A percentile compares a stretch with the other conserved stretches of the same genome.
Conservation (phyloP, 345 rosid genomes). For the Orychophragmus violaceus region DNA sequence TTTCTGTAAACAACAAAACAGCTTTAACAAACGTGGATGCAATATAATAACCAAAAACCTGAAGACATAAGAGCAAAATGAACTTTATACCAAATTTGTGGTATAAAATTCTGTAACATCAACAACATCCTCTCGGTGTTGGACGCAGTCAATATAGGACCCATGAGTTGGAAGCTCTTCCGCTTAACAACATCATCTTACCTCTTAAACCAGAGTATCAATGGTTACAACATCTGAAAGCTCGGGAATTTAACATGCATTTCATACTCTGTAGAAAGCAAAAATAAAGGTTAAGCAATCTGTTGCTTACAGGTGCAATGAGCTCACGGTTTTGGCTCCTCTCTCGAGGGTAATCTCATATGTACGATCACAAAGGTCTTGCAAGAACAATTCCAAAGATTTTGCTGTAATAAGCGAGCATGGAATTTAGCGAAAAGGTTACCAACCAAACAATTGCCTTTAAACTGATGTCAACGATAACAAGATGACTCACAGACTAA, state of each 20-base stretch:
- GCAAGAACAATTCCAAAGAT: conserved; percentile 94
- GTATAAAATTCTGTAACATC: conserved; percentile 27
- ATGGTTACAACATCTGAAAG: not conserved
- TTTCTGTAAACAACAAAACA: conserved; percentile 54
- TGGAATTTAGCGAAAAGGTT: conserved; percentile 13
- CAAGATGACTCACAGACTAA: conserved; percentile 73
- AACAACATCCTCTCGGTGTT: conserved; percentile 25
- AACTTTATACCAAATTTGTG: conserved; percentile 25
- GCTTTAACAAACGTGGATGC: conserved; percentile 9
- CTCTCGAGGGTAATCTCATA: conserved; percentile 88
- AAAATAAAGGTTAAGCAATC: not conserved
- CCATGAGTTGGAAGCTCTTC: conserved; percentile 24
- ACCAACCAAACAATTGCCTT: not conserved
- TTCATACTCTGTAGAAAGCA: not conserved
- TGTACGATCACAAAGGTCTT: conserved; percentile 97
- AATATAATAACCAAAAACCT: not conserved
- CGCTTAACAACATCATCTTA: conserved; percentile 24
- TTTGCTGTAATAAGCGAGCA: conserved; percentile 53
- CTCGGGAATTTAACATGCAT: conserved; percentile 2
- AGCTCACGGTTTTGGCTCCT: conserved; percentile 95
- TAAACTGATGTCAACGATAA: not conserved
- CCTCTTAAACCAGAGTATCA: conserved; percentile 14
- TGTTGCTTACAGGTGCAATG: conserved; percentile 83
- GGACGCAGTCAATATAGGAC: conserved; percentile 6
- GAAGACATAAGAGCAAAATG: not conserved